Evolutionary conservation across 2,329 filamentous ascomycete species (phyloP).

Genomic region (Leptographium flavum): DNA sequence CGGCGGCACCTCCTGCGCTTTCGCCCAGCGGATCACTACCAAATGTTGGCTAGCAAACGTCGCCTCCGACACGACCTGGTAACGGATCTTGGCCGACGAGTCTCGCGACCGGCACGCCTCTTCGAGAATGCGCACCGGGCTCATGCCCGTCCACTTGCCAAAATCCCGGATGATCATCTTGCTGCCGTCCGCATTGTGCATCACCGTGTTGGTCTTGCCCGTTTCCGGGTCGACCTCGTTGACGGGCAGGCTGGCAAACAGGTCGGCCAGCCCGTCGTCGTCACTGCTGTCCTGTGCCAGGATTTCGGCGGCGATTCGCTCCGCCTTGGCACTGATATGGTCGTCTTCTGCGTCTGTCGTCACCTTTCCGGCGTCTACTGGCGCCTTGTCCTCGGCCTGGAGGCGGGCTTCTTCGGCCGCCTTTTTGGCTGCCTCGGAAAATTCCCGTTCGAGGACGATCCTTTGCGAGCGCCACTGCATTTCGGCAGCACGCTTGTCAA

Average conservation of each 20-base stretch:
- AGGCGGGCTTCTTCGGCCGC: slow-evolving; percentile 19
- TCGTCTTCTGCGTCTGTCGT: slow-evolving; percentile 19
- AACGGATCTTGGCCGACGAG: slow-evolving; percentile 50
- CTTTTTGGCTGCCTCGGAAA: slow-evolving; percentile 30
- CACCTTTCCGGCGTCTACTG: slow-evolving; percentile 8
- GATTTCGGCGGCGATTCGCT: slow-evolving; percentile 18
- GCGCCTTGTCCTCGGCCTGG: slow-evolving; percentile 13
- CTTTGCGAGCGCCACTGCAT: slow-evolving; percentile 48
- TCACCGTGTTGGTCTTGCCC: slow-evolving; percentile 42
- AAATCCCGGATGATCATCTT: slow-evolving; percentile 64
- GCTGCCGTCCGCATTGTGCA: slow-evolving; percentile 35
- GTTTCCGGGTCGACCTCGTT: slow-evolving; percentile 43
- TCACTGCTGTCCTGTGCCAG: slow-evolving; percentile 25
- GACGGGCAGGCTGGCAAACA: slow-evolving; percentile 48
- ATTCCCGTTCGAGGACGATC: slow-evolving; percentile 47
- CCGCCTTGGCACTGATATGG: slow-evolving; percentile 40
- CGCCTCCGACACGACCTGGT: slow-evolving; percentile 55
- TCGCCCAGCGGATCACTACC: slow-evolving; percentile 66
- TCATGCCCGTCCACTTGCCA: slow-evolving; percentile 66
- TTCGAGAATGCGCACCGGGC: slow-evolving; percentile 62
- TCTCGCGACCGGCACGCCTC: slow-evolving; percentile 80
- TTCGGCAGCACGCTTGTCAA: slow-evolving; percentile 53
- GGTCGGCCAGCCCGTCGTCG: slow-evolving; percentile 33
- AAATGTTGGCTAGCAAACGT: slow-evolving; percentile 64
- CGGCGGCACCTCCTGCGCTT: slow-evolving; percentile 40